Base-by-base conservation (phyloP, 257 asterid genomes). In the Dorcoceras hygrometricum region DNA sequence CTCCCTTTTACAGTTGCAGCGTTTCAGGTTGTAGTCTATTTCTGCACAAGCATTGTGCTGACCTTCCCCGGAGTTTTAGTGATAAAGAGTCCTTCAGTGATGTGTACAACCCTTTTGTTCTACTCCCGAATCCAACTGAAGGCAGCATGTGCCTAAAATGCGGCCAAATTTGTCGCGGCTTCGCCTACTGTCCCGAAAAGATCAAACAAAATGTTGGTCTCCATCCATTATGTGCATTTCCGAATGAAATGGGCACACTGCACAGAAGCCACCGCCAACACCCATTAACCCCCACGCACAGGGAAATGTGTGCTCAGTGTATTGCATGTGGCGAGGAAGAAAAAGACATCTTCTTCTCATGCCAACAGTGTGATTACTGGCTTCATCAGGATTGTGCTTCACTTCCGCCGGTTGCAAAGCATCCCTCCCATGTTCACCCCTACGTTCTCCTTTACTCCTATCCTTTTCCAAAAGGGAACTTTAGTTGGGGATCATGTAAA, bases 371-470 rank as follows among this genome's bases (percentile, higher is more conserved):
- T n/a, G 32, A 39, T 22, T 72, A 19, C 71, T 65, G 67, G 67
- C 8, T 72, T 32, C 76, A 65, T 65, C 63, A 53, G 0, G 72
- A 65, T 5, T 65, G 76, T 23, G 76, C 76, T 20, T 23, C 46
- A 0, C 28, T 71, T 1, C 76, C 66, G 2, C 65, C 62, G 46
- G 65, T 56, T 3, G 4, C 16, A 29, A 25, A 6, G 29, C 55
- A 71, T 28, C 14, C 23, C 23, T 4, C 2, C 0, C 67, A 56
- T 6, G 2, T 0, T 8, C 70, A 72, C 26, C 57, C 71, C 14
- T 71, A 65, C n/a, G 26, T 57, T 25, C 71, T 72, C 10, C 43
- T 11, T 0, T 72, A 59, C 61, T n/a, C 8, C 48, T 6, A 11
- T 11, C 48, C 48, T 36, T 36, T 10, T 11, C 43, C 11, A 1